Conservation (phyloP, 768 basidiomycete genomes). For the Harrya chromipes region DNA sequence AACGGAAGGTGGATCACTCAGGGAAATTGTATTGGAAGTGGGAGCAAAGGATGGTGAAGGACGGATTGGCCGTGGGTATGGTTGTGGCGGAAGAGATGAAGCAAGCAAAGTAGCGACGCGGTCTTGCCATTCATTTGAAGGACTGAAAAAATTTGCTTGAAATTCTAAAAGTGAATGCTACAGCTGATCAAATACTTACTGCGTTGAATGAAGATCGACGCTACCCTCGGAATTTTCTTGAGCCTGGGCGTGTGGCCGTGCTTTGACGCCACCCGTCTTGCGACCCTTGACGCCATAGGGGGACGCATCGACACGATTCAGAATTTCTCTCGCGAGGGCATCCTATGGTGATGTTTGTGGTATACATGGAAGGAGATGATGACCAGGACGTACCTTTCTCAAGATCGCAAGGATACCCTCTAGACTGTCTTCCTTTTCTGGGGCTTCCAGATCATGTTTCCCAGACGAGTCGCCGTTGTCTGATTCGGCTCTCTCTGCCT, state of each 20-base stretch:
- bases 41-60: neutral
- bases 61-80: neutral
- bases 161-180: neutral
- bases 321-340: slow-evolving; percentile 74
- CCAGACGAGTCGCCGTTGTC: slow-evolving; percentile 35
- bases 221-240: slow-evolving; percentile 15
- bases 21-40: slow-evolving; percentile 4
- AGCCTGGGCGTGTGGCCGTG: slow-evolving; percentile 18
- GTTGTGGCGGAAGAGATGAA: slow-evolving; percentile 17
- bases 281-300: slow-evolving; percentile 76
- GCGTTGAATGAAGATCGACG: slow-evolving; percentile 53
- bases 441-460: neutral
- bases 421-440: slow-evolving; percentile 15
- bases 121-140: slow-evolving; percentile 85
- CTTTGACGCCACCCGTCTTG: slow-evolving; percentile 39
- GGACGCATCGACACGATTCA: slow-evolving; percentile 76
- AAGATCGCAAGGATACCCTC: slow-evolving; percentile 46
- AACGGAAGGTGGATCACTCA: slow-evolving; percentile 13
- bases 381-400: slow-evolving; percentile 40
- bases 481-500: slow-evolving; percentile 23
- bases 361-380: neutral
- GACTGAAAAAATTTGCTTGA: slow-evolving; percentile 40
- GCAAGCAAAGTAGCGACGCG: slow-evolving; percentile 39
- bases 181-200: slow-evolving; percentile 42
- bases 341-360: slow-evolving; percentile 43